Conservation (phyloP, 2,329 filamentous ascomycete genomes). For the Calonectria leucothoes region DNA sequence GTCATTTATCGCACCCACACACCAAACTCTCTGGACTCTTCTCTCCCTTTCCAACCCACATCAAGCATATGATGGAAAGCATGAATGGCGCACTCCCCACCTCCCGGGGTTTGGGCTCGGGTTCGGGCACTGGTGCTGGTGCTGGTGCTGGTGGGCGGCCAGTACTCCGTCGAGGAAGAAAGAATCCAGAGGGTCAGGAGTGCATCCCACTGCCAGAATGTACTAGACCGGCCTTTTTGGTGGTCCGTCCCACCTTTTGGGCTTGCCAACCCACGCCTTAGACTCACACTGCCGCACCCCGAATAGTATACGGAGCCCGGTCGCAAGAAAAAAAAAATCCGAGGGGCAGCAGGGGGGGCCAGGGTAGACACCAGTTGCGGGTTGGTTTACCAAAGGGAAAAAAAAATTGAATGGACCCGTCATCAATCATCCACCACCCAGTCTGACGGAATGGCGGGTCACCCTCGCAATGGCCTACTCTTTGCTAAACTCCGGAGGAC, state of each 20-base stretch:
- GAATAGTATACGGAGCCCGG: constrained; percentile 21
- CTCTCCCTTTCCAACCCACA: constrained; percentile 22
- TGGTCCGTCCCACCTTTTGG: constrained; percentile 32
- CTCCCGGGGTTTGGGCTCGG: constrained; percentile 14
- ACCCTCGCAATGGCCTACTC: constrained; percentile 1
- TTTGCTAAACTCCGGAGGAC: constrained; percentile 8
- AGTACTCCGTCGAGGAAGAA: neutral
- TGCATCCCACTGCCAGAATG: neutral
- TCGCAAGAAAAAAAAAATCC: constrained; percentile 13
- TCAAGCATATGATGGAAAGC: constrained; percentile 12
- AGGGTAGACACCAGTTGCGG: constrained; percentile 13
- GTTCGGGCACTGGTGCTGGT: constrained; percentile 8
- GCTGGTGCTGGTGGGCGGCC: neutral
- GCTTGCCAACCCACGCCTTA: constrained; percentile 25
- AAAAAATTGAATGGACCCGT: constrained; percentile 21
- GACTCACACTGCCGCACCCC: constrained; percentile 38
- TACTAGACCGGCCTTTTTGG: constrained; percentile 17
- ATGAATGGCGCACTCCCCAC: constrained; percentile 19
- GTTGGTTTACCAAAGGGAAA: neutral
- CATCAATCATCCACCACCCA: constrained; percentile 18
- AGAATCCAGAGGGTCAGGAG: neutral
- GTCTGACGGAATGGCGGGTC: constrained; percentile 28
- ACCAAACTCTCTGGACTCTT: constrained; percentile 14
- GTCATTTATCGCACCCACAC: constrained; percentile 22
- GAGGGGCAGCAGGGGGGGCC: constrained; percentile 1